A percentile compares a stretch with the other conserved stretches of the same genome.
These are phyloP conservation scores for Leucocoprinus sp. DNA, from an alignment of 768 basidiomycete genomes.

Conservation along the genomic window DNA sequence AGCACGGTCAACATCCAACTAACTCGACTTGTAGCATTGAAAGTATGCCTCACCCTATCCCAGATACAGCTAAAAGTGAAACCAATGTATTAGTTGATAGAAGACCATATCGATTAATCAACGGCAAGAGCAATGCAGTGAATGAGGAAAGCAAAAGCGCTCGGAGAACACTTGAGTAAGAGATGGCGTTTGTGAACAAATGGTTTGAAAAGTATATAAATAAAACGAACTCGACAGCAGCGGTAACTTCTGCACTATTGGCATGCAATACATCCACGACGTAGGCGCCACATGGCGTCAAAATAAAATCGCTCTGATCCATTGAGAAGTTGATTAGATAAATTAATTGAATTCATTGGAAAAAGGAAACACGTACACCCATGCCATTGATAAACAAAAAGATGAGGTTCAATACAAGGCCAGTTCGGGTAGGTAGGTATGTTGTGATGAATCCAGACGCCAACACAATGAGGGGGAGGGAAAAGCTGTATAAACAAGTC, in stretches of 20 bases:
- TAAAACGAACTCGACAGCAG: slow-evolving; percentile 39
- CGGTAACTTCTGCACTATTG: slow-evolving; percentile 57
- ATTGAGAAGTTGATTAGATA: slow-evolving; percentile 24
- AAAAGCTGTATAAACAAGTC: slow-evolving; percentile 38
- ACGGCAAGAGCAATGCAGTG: slow-evolving; percentile 6
- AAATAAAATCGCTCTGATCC: slow-evolving; percentile 45
- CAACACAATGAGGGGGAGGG: slow-evolving; percentile 47
- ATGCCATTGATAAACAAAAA: slow-evolving; percentile 59
- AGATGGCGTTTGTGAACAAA: background rate
- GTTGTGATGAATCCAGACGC: slow-evolving; percentile 39
- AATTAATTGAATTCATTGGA: slow-evolving; percentile 34
- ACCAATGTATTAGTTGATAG: slow-evolving; percentile 5
- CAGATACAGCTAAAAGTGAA: background rate
- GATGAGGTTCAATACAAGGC: slow-evolving; percentile 41
- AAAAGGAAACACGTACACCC: slow-evolving; percentile 36
- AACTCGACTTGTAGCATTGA: no score
- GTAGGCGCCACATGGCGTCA: slow-evolving; percentile 50
- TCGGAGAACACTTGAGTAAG: slow-evolving; percentile 8
- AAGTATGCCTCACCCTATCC: slow-evolving; percentile 1
- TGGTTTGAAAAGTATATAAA: no score
- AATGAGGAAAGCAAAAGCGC: background rate
- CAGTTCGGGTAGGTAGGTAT: slow-evolving; percentile 40
- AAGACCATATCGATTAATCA: slow-evolving; percentile 11
- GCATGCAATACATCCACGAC: slow-evolving; percentile 51
- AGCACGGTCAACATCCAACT: background rate